Evolutionary conservation across 805 yeast genomes (phyloP).

Genomic region (Metschnikowia rubicola): DNA sequence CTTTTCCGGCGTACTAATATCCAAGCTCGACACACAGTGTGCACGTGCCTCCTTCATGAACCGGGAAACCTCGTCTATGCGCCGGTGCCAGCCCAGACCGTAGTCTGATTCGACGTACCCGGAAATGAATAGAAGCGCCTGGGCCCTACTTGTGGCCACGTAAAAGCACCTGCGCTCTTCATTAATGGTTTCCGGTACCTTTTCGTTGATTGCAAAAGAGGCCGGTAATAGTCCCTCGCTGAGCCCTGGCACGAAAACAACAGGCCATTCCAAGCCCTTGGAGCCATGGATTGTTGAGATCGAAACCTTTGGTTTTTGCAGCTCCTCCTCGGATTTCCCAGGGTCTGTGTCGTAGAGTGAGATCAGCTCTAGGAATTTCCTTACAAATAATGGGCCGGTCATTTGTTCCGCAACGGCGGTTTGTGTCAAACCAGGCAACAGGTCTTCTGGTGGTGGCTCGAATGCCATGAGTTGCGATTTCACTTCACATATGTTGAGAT

Average conservation of each 20-base stretch:
- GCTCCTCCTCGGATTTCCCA: constrained; percentile 16
- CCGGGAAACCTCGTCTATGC: constrained; percentile 25
- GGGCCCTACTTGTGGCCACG: constrained; percentile 87
- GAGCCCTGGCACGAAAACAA: constrained; percentile 77
- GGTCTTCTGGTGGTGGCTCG: constrained; percentile 24
- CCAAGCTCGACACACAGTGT: constrained; percentile 14
- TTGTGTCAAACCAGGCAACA: constrained; percentile 7
- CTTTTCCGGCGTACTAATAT: constrained; percentile 15
- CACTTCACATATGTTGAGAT: constrained; percentile 41
- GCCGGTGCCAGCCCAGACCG: constrained; percentile 18
- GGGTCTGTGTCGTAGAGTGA: constrained; percentile 20
- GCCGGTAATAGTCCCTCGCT: constrained; percentile 68
- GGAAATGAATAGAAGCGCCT: constrained; percentile 48
- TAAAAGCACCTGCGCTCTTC: constrained; percentile 86
- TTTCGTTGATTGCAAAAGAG: constrained; percentile 37
- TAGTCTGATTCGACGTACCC: constrained; percentile 20
- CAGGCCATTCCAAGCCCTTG: constrained; percentile 94
- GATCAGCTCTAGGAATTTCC: constrained; percentile 15
- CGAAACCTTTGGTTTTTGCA: constrained; percentile 27
- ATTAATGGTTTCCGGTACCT: constrained; percentile 34
- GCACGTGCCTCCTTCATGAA: constrained; percentile 21
- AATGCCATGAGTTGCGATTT: constrained; percentile 33
- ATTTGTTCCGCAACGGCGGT: constrained; percentile 8
- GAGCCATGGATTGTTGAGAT: constrained; percentile 88
- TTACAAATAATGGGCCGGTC: constrained; percentile 8